Conservation (phyloP, 2,329 filamentous ascomycete genomes). For the Beauveria scarabaeidicola region DNA sequence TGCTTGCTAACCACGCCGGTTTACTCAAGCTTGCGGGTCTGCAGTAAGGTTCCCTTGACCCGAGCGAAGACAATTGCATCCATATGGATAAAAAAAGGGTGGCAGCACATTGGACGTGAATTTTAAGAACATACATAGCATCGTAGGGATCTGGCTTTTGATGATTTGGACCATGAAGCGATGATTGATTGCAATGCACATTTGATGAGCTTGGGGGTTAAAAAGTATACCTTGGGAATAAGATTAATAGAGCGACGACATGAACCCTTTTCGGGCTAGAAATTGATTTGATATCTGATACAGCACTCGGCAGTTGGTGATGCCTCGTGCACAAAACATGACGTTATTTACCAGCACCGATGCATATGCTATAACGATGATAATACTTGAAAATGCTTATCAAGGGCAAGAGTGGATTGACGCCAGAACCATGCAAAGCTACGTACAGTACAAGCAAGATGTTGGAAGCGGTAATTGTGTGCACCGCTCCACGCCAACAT, state of each 20-base stretch:
- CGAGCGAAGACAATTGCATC: neutral
- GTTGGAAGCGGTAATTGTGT: neutral
- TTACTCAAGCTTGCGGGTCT: slow-evolving; percentile 25
- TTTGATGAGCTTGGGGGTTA: slow-evolving; percentile 7
- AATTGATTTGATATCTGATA: neutral
- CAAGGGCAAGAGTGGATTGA: neutral
- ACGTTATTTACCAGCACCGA: neutral
- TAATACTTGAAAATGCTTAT: neutral
- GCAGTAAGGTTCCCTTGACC: slow-evolving; percentile 6
- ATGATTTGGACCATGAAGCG: slow-evolving; percentile 11
- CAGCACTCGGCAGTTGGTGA: neutral
- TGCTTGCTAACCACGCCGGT: slow-evolving; percentile 22
- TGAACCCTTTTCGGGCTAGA: neutral
- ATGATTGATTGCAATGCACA: slow-evolving; percentile 10
- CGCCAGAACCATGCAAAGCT: neutral
- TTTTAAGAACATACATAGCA: slow-evolving; percentile 5
- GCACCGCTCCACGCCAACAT: neutral
- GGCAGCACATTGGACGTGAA: slow-evolving; percentile 4
- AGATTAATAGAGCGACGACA: slow-evolving; percentile 5
- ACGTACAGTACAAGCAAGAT: neutral
- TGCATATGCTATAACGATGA: neutral
- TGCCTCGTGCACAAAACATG: neutral
- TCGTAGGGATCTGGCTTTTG: slow-evolving; percentile 6
- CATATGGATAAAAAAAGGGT: neutral
- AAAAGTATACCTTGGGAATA: slow-evolving; percentile 9